Base-by-base conservation (phyloP, 2,329 filamentous ascomycete species). In the Colletotrichum musicola region DNA sequence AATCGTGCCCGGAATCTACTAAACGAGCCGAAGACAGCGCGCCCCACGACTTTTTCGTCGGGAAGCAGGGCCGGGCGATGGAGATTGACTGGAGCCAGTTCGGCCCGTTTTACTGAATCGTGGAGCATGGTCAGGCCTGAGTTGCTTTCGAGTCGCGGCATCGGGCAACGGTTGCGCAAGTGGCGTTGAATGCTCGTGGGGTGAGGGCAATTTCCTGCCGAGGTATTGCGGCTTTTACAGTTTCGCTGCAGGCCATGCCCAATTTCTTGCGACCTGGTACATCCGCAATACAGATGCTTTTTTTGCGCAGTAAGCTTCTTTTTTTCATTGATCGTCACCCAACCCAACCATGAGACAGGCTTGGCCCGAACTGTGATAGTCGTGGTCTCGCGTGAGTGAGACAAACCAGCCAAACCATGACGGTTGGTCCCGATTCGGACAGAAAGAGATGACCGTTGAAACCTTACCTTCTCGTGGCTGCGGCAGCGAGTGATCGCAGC, bases 1-100 rank as follows among this genome's bases (percentile, higher is more conserved):
- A 76, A 97, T 98, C 73, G 81, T 98, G 47, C 95, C 95, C 6
- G 92, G 92, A 42, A 83, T 98, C 18, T 98, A 98, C 81, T 98
- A 44, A 50, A 30, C n/a, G 1, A 22, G 46, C 2, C 13, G 13
- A 54, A 22, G 16, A 10, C 5, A 20, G 20, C 4, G 30, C 7
- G 30, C 30, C 30, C 30, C 4, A 6, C 20, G 13, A 4, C 4
- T 20, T 12, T 10, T 13, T 4, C 18, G 10, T 51, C 54, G 61
- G 61, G 18, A 64, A n/a, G 18, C 18, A 54, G 65, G 55, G 55
- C 56, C 60, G 47, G 40, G 13, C 20, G 22, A 55, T 22, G 42
- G 61, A 60, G 18, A 44, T 18, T n/a, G 16, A 40, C 27, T 42
- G 51, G 58, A 20, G 9, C 1, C 42, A 46, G n/a, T 46, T 65